Evolutionary conservation across 306 rosid genomes (phyloP).

Genomic region (Chamaecrista fasciculata): DNA sequence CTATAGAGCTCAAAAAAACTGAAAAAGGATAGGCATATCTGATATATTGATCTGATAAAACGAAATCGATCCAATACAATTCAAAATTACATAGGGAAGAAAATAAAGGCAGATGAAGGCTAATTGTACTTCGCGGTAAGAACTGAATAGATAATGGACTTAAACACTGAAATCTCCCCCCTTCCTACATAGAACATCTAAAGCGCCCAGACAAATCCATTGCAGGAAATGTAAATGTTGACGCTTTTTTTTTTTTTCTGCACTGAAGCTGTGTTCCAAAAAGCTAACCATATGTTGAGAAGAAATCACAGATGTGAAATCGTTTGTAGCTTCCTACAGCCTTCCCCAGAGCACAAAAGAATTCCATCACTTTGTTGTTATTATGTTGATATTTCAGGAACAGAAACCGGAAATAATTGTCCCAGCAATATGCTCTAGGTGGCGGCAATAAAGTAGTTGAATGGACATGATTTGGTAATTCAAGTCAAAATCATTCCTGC

Average conservation of each 20-base stretch:
- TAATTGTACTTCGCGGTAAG: neutral
- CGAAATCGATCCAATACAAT: neutral
- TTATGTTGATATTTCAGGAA: neutral
- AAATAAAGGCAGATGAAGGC: neutral
- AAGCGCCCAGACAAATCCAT: neutral
- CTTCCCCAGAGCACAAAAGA: neutral
- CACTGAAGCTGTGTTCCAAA: neutral
- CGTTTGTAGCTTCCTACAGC: neutral
- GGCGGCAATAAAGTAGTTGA: neutral
- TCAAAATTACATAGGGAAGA: neutral
- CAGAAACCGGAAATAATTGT: neutral
- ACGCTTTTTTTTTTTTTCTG: neutral
- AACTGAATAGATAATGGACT: neutral
- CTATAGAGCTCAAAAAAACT: neutral
- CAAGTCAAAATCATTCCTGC: neutral
- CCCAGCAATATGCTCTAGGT: neutral
- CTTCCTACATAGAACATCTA: neutral
- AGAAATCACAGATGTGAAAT: neutral
- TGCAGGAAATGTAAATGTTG: neutral
- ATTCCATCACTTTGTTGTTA: neutral
- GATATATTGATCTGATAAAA: neutral
- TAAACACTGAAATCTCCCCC: neutral
- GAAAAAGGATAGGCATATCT: neutral
- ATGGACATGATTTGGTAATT: neutral
- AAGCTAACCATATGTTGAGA: neutral